These are phyloP conservation scores for Collybia sp. DNA, from an alignment of 768 basidiomycete species.

Conservation along the genomic window DNA sequence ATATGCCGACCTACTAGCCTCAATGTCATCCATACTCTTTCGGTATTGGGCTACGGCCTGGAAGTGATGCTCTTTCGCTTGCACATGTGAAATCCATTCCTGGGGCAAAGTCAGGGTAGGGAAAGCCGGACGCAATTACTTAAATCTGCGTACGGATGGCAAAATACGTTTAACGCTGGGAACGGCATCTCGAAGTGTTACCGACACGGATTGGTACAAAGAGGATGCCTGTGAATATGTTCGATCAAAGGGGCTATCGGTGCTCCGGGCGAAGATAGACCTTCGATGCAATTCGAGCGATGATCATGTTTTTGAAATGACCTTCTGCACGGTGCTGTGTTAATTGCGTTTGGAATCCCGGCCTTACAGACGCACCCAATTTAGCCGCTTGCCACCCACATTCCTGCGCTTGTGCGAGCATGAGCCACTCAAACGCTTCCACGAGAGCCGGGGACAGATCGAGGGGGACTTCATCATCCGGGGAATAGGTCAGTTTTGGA, in stretches of 20 bases:
- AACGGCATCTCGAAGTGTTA: conserved; percentile 36
- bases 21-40: conserved; percentile 85
- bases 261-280: conserved; percentile 16
- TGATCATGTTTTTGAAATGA: conserved; percentile 74
- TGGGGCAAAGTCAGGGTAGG: conserved; percentile 17
- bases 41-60: conserved; percentile 85
- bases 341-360: conserved; percentile 3
- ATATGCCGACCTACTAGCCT: conserved; percentile 54
- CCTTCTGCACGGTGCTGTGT: conserved; percentile 26
- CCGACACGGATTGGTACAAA: conserved; percentile 53
- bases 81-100: conserved; percentile 80
- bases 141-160: conserved; percentile 41
- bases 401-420: conserved; percentile 95
- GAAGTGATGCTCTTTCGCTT: conserved; percentile 84
- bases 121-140: background rate
- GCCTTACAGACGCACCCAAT: conserved; percentile 45
- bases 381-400: conserved; percentile 94
- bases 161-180: conserved; percentile 42
- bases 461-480: conserved; percentile 44
- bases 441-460: conserved; percentile 68
- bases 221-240: conserved; percentile 44
- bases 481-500: conserved; percentile 43
- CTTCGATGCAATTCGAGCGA: conserved; percentile 79
- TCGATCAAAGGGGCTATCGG: conserved; percentile 1
- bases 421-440: conserved; percentile 62